Evolutionary conservation across 306 rosid species (phyloP).

Genomic region (Prinsepia uniflora): DNA sequence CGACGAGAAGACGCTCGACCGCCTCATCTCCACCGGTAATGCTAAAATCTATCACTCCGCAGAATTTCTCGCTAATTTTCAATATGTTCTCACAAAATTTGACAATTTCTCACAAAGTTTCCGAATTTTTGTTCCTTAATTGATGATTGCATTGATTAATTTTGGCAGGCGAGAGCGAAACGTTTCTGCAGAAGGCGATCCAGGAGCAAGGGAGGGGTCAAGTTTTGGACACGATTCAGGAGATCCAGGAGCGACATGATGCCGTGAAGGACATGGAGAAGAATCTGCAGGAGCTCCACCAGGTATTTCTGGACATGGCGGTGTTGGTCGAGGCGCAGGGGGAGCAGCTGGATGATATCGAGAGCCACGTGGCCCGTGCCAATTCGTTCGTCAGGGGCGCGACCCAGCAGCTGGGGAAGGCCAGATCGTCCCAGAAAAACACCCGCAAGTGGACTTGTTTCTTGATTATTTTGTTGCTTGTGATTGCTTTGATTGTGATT

Average conservation of each 20-base stretch:
- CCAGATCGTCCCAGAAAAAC: constrained; percentile 52
- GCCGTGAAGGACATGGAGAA: constrained; percentile 78
- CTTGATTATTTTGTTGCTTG: constrained; percentile 47
- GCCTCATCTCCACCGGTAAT: constrained; percentile 78
- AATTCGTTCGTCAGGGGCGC: constrained; percentile 60
- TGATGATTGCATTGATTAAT: neutral
- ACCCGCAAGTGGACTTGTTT: constrained; percentile 54
- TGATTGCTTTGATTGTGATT: constrained; percentile 44
- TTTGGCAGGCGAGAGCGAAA: constrained; percentile 77
- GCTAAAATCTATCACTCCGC: neutral
- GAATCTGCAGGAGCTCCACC: constrained; percentile 76
- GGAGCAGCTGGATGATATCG: constrained; percentile 77
- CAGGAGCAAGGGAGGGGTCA: constrained; percentile 78
- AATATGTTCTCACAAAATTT: too few species aligned
- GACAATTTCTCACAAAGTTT: too few species aligned
- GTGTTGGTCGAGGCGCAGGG: constrained; percentile 78
- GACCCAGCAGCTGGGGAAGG: constrained; percentile 47
- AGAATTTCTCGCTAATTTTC: neutral
- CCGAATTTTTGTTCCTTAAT: neutral
- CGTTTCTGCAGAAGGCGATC: constrained; percentile 75
- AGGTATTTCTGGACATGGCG: constrained; percentile 91
- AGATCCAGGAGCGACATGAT: constrained; percentile 85
- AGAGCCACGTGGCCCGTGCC: constrained; percentile 67
- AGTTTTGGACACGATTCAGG: constrained; percentile 66
- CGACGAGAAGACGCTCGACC: constrained; percentile 83